A percentile compares a stretch with the other conserved stretches of the same genome.
phyloP scores from a whole-genome alignment of 2,329 filamentous ascomycete genomes.

The Fusarium sp. region DNA sequence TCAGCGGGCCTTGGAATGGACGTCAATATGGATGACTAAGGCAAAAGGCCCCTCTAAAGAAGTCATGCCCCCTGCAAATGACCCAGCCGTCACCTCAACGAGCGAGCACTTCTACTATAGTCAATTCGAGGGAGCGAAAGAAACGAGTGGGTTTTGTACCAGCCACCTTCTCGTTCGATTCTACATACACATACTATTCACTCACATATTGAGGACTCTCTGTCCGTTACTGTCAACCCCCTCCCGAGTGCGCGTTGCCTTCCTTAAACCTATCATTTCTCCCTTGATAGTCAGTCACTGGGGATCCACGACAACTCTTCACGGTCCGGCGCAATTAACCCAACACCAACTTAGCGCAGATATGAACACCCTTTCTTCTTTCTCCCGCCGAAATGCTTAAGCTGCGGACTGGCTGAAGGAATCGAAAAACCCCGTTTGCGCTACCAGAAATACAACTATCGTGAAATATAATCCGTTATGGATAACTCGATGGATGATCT shows the following conservation, averaged over 20 bases:
- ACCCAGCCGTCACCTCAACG: slow-evolving; percentile 9
- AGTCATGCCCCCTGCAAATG: slow-evolving; percentile 8
- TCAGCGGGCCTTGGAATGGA: slow-evolving; percentile 36
- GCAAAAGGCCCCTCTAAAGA: slow-evolving; percentile 5
- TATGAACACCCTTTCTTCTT: slow-evolving; percentile 33
- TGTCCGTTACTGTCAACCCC: neutral
- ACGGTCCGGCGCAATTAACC: slow-evolving; percentile 11
- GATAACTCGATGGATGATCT: slow-evolving; percentile 34
- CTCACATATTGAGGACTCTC: slow-evolving; percentile 7
- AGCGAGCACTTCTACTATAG: slow-evolving; percentile 16
- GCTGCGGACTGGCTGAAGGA: slow-evolving; percentile 25
- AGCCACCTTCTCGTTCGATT: slow-evolving; percentile 36
- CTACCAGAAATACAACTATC: slow-evolving; percentile 16
- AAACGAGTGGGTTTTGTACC: slow-evolving; percentile 24
- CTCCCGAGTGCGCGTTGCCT: neutral
- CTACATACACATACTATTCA: slow-evolving; percentile 9
- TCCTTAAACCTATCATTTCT: slow-evolving; percentile 5
- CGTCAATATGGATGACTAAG: slow-evolving; percentile 37
- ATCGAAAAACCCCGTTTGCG: slow-evolving; percentile 4
- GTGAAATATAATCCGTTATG: slow-evolving; percentile 31
- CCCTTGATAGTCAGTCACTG: slow-evolving; percentile 32
- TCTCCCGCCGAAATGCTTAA: slow-evolving; percentile 42
- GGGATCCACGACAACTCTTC: slow-evolving; percentile 15
- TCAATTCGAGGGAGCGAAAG: slow-evolving; percentile 21
- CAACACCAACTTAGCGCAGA: slow-evolving; percentile 36